These are phyloP conservation scores for Plasmopara muralis DNA, from an alignment of 352 stramenopile genomes.

Conservation along the genomic window DNA sequence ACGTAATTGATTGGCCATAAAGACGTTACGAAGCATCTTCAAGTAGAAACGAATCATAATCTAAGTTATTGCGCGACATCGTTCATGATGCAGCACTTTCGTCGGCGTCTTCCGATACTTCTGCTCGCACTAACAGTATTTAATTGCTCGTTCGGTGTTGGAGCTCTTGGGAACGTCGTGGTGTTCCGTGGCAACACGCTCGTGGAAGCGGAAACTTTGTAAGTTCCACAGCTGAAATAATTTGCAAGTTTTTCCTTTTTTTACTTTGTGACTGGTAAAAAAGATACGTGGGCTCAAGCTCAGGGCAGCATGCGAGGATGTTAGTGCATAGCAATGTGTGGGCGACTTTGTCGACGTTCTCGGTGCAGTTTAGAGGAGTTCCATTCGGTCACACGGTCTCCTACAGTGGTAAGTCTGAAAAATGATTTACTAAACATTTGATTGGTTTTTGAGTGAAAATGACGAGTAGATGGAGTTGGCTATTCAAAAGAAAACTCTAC, in stretches of 20 bases:
- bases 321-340: constrained; percentile 63
- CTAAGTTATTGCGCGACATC: too few species aligned
- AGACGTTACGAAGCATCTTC: too few species aligned
- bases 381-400: constrained; percentile 54
- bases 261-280: neutral
- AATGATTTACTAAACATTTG: too few species aligned
- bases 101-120: too few species aligned
- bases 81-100: too few species aligned
- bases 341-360: constrained; percentile 59
- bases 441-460: too few species aligned
- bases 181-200: constrained; percentile 19
- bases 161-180: constrained; percentile 6
- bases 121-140: too few species aligned
- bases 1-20: too few species aligned
- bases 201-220: constrained; percentile 13
- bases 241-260: neutral
- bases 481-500: constrained; percentile 40
- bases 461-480: constrained; percentile 44
- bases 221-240: neutral
- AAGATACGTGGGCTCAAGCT: constrained; percentile 17
- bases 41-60: too few species aligned
- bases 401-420: constrained; percentile 43
- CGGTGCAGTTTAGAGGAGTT: constrained; percentile 43
- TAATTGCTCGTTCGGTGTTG: neutral
- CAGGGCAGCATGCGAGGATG: constrained; percentile 43